Base-by-base conservation (phyloP, 179 eudicot genomes). In the Spergularia azorica region DNA sequence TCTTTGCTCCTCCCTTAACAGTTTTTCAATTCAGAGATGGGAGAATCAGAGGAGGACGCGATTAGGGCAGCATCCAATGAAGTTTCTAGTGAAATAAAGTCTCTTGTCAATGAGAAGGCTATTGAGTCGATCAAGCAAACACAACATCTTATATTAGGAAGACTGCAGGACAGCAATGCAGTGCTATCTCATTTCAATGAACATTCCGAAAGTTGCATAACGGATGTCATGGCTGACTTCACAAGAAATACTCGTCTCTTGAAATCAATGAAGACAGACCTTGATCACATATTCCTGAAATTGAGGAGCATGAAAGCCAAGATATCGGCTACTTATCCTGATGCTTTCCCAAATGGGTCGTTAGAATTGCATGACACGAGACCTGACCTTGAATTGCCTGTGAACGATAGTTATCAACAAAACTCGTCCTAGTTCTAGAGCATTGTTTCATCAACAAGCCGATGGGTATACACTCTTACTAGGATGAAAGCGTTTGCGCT, bases 121-220 rank as follows among this genome's bases (percentile, higher is more conserved):
- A 73, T 94, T 76, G 87, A 90, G 61, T 84, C 94, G 39, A 83
- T 94, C 74, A 88, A 88, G 76, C 89, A 90, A 73, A 79, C 85
- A 74, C 98, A 94, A 81, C 84, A 89, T 82, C 92, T 92, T 82
- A 91, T 92, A 84, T 76, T 90, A 83, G 97, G 97, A 79, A 88
- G 99, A 80, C 74, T 95, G 77, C 99, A 95, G 83, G 99, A 95
- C 80, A 91, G 97, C 73, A 91, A 95, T 83, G 99, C 97, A 17
- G 99, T 93, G 21, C 84, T 95, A 59, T 89, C 99, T 3, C 98
- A 95, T 82, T 95, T 89, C 78, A 95, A 95, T 17, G 94, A 93
- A 59, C 90, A 86, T 68, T 93, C 98, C 0, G 97, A 93, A 83
- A 84, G 87, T 66, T 93, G 98, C 77, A 91, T 83, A 73, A 80